Evolutionary conservation across 176 grass and related monocot genomes (phyloP).

Genomic region (Oropetium thomaeum): DNA sequence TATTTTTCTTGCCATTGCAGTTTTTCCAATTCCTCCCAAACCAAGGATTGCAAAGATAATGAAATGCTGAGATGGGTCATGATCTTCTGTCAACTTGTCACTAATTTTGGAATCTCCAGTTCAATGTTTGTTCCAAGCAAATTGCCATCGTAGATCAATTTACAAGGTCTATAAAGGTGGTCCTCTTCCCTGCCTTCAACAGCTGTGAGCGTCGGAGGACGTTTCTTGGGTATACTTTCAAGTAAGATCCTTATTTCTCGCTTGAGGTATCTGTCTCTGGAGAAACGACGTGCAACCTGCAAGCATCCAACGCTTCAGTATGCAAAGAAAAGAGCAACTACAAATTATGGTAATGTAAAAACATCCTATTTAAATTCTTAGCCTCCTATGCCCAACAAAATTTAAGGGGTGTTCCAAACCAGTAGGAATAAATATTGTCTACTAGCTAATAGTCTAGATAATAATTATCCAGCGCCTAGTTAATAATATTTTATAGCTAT

Average conservation of each 20-base stretch:
- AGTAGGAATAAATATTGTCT: no score
- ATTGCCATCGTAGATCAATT: background rate
- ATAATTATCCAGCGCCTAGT: no score
- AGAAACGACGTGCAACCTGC: background rate
- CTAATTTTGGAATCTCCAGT: background rate
- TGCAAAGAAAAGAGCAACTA: no score
- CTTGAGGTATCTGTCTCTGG: background rate
- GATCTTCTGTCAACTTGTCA: background rate
- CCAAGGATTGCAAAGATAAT: background rate
- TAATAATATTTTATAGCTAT: no score
- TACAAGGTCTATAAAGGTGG: background rate
- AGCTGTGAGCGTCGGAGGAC: background rate
- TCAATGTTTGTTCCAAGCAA: background rate
- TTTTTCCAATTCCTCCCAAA: slow-evolving; percentile 19
- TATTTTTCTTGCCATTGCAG: background rate
- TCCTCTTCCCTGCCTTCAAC: background rate
- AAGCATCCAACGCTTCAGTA: background rate
- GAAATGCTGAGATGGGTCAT: background rate
- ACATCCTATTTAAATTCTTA: no score
- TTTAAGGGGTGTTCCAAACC: no score
- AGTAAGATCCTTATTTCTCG: no score
- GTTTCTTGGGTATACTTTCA: background rate
- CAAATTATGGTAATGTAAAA: no score
- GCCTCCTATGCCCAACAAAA: no score
- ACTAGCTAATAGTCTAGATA: no score